Conservation (phyloP, 140 eudicot species). For the Anethum foeniculum region DNA sequence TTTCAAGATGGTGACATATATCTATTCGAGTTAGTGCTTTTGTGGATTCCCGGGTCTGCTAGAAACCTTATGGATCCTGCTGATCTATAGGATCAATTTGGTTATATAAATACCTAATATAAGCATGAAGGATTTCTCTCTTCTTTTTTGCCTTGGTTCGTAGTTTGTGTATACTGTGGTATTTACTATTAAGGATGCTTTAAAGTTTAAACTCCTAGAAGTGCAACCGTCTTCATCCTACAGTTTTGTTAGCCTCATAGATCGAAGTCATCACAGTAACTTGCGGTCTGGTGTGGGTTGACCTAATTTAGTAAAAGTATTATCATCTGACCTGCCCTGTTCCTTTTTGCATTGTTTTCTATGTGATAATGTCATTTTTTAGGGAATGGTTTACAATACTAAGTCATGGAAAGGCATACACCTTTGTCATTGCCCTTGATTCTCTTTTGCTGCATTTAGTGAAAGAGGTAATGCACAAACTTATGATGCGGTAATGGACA, state of each 20-base stretch:
- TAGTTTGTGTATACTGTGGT: background rate
- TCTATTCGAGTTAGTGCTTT: slow-evolving; percentile 24
- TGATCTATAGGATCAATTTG: background rate
- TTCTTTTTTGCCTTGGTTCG: background rate
- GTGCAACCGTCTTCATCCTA: background rate
- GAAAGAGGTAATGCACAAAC: too few relatives aligned
- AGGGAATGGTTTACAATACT: too few relatives aligned
- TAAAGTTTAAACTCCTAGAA: background rate
- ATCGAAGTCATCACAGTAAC: background rate
- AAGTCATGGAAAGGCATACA: too few relatives aligned
- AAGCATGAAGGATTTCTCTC: background rate
- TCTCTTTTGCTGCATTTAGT: too few relatives aligned
- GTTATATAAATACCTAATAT: background rate
- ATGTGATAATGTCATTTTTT: too few relatives aligned
- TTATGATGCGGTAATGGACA: too few relatives aligned
- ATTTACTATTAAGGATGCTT: background rate
- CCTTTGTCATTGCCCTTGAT: too few relatives aligned
- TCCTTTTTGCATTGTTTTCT: too few relatives aligned
- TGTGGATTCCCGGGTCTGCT: background rate
- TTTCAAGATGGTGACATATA: slow-evolving; percentile 51
- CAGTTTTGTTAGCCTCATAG: background rate
- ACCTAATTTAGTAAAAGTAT: background rate
- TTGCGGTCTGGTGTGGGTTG: background rate
- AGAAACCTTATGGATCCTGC: slow-evolving; percentile 1
- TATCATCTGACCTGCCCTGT: too few relatives aligned